A percentile compares a stretch with the other conserved stretches of the same genome.
phyloP scores from a whole-genome alignment of 306 rosid genomes.

The Prunus mongolica region DNA sequence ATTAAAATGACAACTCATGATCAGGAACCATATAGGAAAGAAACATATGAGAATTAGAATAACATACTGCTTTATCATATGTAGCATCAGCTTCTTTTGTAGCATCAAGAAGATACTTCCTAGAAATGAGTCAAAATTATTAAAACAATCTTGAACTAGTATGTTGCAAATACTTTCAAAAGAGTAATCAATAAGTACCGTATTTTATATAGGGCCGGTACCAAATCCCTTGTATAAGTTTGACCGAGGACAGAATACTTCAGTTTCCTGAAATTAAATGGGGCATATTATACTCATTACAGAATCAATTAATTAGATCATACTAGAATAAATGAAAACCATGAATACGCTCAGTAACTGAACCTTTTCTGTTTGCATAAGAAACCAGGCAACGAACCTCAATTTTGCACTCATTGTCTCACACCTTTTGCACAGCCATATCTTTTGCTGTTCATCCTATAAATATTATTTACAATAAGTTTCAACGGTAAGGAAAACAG shows the following conservation, averaged over 20 bases:
- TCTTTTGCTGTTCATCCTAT: slow-evolving; percentile 84
- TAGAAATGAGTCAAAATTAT: slow-evolving; percentile 20
- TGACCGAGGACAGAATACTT: slow-evolving; percentile 67
- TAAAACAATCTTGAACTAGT: slow-evolving; percentile 4
- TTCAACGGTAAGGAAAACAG: not conserved
- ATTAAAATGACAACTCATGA: not conserved
- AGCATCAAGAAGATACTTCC: slow-evolving; percentile 87
- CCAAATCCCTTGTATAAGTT: slow-evolving; percentile 80
- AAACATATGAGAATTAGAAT: not conserved
- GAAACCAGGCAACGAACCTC: slow-evolving; percentile 52
- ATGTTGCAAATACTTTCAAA: slow-evolving; percentile 13
- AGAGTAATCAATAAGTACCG: slow-evolving; percentile 37
- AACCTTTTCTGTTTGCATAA: not conserved
- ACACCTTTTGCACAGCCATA: slow-evolving; percentile 92
- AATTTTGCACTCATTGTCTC: slow-evolving; percentile 87
- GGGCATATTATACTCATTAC: slow-evolving; percentile 16
- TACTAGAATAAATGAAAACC: not conserved
- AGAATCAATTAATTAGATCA: not conserved
- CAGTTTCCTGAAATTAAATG: slow-evolving; percentile 53
- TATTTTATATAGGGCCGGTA: slow-evolving; percentile 82
- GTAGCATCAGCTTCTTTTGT: slow-evolving; percentile 85
- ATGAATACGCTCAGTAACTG: not conserved
- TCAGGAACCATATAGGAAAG: not conserved
- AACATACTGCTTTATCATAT: slow-evolving; percentile 81
- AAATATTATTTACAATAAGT: slow-evolving; percentile 1